Percentiles rank a stretch among this genome's conserved stretches.
Conservation (phyloP, 495 filamentous ascomycete species). For the Pyronema omphalodes region DNA sequence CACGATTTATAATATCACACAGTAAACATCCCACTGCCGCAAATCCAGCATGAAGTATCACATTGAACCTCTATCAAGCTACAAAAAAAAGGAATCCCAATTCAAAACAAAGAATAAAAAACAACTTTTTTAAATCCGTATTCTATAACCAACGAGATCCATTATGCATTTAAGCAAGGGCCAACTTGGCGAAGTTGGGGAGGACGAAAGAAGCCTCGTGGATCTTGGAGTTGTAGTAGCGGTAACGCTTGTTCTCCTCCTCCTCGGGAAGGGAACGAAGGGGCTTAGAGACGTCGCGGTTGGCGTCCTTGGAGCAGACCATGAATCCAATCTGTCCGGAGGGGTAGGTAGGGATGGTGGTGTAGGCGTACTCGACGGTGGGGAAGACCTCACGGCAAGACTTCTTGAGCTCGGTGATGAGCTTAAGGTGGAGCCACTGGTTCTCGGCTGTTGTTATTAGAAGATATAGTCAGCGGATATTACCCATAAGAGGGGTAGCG, state of each 20-base stretch:
- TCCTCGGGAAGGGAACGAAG: slow-evolving; percentile 58
- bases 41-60: too few species aligned
- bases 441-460: slow-evolving; percentile 57
- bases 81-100: too few species aligned
- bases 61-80: too few species aligned
- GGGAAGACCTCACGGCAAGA: slow-evolving; percentile 95
- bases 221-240: slow-evolving; percentile 91
- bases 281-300: slow-evolving; percentile 64
- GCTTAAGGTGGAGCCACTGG: slow-evolving; percentile 90
- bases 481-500: too few species aligned
- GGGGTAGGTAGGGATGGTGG: slow-evolving; percentile 97
- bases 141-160: not conserved
- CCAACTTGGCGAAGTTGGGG: slow-evolving; percentile 77
- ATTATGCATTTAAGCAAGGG: slow-evolving; percentile 33
- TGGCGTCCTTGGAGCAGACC: slow-evolving; percentile 91
- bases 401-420: slow-evolving; percentile 86
- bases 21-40: too few species aligned
- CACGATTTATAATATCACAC: too few species aligned
- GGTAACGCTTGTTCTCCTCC: slow-evolving; percentile 79
- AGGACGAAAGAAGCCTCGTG: slow-evolving; percentile 87
- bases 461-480: too few species aligned
- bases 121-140: too few species aligned
- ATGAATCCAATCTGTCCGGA: slow-evolving; percentile 99
- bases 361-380: slow-evolving; percentile 94
- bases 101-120: too few species aligned